These are phyloP conservation scores for Sesbania bispinosa DNA, from an alignment of 306 rosid species.

Conservation along the genomic window DNA sequence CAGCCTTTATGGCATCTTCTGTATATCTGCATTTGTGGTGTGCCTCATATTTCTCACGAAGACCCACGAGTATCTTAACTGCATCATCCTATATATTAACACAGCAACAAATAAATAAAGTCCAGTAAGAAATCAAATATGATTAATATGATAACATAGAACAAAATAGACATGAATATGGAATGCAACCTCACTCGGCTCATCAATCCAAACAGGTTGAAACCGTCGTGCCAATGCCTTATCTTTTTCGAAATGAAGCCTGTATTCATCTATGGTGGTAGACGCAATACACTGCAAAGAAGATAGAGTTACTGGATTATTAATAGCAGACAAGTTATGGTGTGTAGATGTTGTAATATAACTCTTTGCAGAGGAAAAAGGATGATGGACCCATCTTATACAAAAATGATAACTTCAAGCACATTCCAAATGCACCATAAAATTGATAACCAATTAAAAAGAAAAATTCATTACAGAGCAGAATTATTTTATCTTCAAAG, in stretches of 20 bases:
- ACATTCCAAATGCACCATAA: constrained; percentile 10
- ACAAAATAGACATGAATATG: constrained; percentile 17
- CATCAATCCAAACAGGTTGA: constrained; percentile 84
- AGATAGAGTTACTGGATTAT: constrained; percentile 16
- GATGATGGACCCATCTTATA: neutral
- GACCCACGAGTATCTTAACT: constrained; percentile 59
- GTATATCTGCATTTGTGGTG: constrained; percentile 78
- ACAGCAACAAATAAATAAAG: constrained; percentile 1
- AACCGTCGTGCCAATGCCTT: constrained; percentile 85
- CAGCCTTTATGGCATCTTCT: constrained; percentile 64
- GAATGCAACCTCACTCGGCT: constrained; percentile 75
- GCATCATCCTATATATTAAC: constrained; percentile 69
- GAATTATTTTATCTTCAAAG: constrained; percentile 2
- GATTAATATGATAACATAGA: neutral
- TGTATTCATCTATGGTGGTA: constrained; percentile 80
- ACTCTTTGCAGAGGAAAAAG: neutral
- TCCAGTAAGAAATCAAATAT: constrained; percentile 22
- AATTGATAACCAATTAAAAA: constrained; percentile 4
- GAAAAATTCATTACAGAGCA: neutral
- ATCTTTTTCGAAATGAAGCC: constrained; percentile 80
- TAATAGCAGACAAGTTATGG: neutral
- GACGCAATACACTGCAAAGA: constrained; percentile 84
- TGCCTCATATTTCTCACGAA: constrained; percentile 69
- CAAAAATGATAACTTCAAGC: neutral
- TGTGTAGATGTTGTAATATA: neutral